Evolutionary conservation across 805 yeast genomes (phyloP).

Genomic region (Hanseniaspora occidentalis): DNA sequence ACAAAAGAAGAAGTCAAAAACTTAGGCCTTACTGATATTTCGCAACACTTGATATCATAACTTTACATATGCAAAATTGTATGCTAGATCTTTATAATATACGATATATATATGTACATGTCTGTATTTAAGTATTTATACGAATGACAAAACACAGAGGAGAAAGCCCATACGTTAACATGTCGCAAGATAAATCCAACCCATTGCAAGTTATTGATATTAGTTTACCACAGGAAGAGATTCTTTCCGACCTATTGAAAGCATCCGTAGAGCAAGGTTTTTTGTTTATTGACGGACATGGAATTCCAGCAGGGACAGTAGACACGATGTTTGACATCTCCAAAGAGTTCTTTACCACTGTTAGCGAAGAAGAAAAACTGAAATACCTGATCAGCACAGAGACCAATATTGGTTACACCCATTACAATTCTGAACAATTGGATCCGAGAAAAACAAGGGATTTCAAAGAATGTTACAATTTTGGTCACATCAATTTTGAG

Average conservation of each 20-base stretch:
- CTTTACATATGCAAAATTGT: too few species aligned
- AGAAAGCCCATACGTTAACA: too few species aligned
- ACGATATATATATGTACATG: too few species aligned
- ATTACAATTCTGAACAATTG: conserved; percentile 38
- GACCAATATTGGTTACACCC: conserved; percentile 50
- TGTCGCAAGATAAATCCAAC: too few species aligned
- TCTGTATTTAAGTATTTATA: too few species aligned
- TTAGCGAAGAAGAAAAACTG: conserved; percentile 39
- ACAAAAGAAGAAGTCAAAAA: too few species aligned
- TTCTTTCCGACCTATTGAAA: conserved; percentile 39
- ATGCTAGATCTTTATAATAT: too few species aligned
- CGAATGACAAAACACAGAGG: too few species aligned
- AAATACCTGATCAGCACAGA: conserved; percentile 35
- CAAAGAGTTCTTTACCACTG: conserved; percentile 32
- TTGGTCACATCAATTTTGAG: conserved; percentile 38
- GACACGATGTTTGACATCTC: conserved; percentile 37
- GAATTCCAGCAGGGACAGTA: conserved; percentile 44
- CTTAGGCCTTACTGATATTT: too few species aligned
- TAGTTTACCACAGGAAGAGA: conserved; percentile 26
- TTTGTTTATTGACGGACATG: conserved; percentile 55
- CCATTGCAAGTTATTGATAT: conserved; percentile 51
- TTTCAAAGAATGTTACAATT: conserved; percentile 61
- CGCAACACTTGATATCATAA: too few species aligned
- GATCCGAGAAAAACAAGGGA: conserved; percentile 33
- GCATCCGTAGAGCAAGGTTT: conserved; percentile 60